A percentile compares a stretch with the other conserved stretches of the same genome.
phyloP scores from a whole-genome alignment of 2,329 filamentous ascomycete species.

The Monosporascus sp. region DNA sequence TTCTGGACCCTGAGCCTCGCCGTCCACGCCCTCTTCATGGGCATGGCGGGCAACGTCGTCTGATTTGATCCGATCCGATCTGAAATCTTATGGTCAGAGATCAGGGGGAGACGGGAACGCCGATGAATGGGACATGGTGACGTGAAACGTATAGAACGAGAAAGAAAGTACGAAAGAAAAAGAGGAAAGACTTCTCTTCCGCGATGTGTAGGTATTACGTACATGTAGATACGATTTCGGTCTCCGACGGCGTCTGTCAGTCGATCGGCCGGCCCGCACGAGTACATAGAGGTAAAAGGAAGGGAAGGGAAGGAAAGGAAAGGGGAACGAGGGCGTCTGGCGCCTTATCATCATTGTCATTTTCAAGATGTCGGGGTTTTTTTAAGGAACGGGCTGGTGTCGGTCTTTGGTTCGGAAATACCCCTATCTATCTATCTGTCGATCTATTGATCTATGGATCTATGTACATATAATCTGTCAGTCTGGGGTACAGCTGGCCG shows the following conservation, averaged over 20 bases:
- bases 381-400: neutral
- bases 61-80: conserved; percentile 18
- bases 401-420: neutral
- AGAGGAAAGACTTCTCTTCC: neutral
- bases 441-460: no score
- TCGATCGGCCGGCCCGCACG: no score
- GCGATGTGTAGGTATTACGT: neutral
- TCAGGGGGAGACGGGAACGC: neutral
- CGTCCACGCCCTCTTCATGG: conserved; percentile 89
- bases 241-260: no score
- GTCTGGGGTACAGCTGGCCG: neutral
- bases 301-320: no score
- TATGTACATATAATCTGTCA: neutral
- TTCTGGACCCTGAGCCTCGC: conserved; percentile 93
- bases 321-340: no score
- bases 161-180: neutral
- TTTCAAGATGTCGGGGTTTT: neutral
- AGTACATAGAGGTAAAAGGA: no score
- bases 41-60: conserved; percentile 78
- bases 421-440: neutral
- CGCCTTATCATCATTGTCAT: no score
- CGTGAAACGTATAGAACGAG: neutral
- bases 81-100: neutral
- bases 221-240: neutral
- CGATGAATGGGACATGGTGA: neutral